phyloP scores from a whole-genome alignment of 1,284 basidiomycete genomes.

The Pseudozyma sp. region DNA sequence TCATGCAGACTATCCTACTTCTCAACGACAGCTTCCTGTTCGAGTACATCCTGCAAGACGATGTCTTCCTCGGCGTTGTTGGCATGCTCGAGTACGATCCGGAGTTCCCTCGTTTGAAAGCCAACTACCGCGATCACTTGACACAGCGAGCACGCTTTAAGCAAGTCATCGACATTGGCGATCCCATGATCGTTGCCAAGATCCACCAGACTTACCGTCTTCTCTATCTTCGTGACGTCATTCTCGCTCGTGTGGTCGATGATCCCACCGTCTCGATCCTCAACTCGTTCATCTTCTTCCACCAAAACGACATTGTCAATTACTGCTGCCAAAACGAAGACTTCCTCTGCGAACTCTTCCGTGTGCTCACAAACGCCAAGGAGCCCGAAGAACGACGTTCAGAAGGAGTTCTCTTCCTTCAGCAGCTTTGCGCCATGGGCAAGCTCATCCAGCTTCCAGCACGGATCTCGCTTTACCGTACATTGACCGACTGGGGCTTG shows the following conservation, averaged over 20 bases:
- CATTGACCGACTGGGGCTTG: constrained; percentile 87
- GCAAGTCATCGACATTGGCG: constrained; percentile 65
- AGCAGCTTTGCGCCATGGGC: constrained; percentile 93
- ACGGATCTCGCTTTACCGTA: constrained; percentile 87
- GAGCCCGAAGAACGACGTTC: constrained; percentile 48
- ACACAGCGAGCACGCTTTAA: constrained; percentile 80
- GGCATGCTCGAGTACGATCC: constrained; percentile 99
- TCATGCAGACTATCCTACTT: constrained; percentile 94
- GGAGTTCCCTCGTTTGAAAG: constrained; percentile 93
- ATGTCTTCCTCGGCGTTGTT: constrained; percentile 89
- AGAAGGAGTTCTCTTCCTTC: constrained; percentile 77
- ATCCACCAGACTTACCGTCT: constrained; percentile 96
- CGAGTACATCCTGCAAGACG: constrained; percentile 93
- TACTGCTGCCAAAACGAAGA: constrained; percentile 83
- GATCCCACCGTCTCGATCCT: constrained; percentile 97
- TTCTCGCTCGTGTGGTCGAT: constrained; percentile 91
- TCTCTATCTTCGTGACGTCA: constrained; percentile 96
- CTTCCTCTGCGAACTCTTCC: constrained; percentile 83
- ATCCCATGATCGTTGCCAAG: constrained; percentile 71
- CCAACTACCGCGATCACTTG: constrained; percentile 94
- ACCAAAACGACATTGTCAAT: constrained; percentile 96
- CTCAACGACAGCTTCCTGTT: constrained; percentile 95
- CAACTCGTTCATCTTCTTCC: constrained; percentile 97
- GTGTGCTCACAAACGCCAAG: constrained; percentile 68
- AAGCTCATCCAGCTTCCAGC: constrained; percentile 93